Conservation (phyloP, 371 early-diverging fungal species). For the Sporodiniella umbellata region DNA sequence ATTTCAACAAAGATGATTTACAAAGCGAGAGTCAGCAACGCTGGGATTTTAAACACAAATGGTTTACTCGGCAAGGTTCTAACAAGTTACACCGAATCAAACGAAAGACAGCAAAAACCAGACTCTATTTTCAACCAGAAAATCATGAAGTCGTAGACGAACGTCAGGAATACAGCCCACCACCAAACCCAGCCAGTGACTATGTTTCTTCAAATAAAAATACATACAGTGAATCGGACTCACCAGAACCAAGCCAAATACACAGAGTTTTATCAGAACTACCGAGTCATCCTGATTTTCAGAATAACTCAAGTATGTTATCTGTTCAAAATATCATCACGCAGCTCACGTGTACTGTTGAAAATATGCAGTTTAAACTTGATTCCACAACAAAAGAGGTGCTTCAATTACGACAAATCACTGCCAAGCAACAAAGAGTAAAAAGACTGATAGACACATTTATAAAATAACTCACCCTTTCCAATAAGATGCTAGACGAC, state of each 20-base stretch:
- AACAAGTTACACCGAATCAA: slow-evolving; percentile 16
- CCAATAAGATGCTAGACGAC: slow-evolving; percentile 9
- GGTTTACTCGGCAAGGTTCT: slow-evolving; percentile 8
- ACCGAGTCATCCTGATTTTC: not conserved
- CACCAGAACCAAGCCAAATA: not conserved
- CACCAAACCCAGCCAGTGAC: too few species aligned
- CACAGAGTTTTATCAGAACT: not conserved
- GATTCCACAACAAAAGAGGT: slow-evolving; percentile 11
- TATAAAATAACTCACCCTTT: not conserved
- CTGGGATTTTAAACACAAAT: slow-evolving; percentile 24
- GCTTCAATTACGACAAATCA: slow-evolving; percentile 4
- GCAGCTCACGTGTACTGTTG: slow-evolving; percentile 4
- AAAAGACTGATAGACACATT: not conserved
- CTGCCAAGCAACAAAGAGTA: slow-evolving; percentile 14
- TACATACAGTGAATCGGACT: not conserved
- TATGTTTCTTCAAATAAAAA: not conserved
- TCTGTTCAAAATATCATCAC: not conserved
- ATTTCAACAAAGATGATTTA: slow-evolving; percentile 2
- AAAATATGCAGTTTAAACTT: slow-evolving; percentile 10
- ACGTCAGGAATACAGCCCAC: not conserved
- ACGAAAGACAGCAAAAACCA: slow-evolving; percentile 15
- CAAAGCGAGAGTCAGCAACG: slow-evolving; percentile 6
- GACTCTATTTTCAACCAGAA: not conserved
- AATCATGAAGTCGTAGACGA: not conserved
- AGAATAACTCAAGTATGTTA: not conserved